Evolutionary conservation across 306 rosid species (phyloP).

Genomic region (Delonix regia): DNA sequence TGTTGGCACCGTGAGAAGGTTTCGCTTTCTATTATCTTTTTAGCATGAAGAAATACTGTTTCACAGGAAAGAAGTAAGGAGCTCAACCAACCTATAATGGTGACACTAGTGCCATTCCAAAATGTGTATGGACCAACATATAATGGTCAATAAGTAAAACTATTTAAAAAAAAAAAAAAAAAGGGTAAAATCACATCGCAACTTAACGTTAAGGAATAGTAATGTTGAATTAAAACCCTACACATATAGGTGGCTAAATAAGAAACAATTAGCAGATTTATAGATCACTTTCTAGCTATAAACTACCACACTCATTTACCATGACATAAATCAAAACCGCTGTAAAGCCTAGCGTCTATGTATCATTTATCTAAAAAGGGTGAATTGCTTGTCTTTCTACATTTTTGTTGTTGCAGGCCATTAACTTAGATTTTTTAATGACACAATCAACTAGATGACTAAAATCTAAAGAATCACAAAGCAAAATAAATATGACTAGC

Average conservation of each 20-base stretch:
- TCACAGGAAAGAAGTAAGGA: not conserved
- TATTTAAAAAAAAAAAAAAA: too few species aligned
- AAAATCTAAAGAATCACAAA: constrained; percentile 1
- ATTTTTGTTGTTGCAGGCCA: not conserved
- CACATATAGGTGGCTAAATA: constrained; percentile 2
- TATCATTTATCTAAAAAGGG: not conserved
- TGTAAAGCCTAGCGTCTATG: not conserved
- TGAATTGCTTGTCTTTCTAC: not conserved
- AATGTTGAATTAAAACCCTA: constrained; percentile 8
- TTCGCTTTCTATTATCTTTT: too few species aligned
- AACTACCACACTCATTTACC: not conserved
- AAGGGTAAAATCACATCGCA: constrained; percentile 16
- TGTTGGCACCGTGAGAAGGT: too few species aligned
- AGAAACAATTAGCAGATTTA: not conserved
- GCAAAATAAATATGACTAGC: not conserved
- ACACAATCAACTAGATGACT: constrained; percentile 12
- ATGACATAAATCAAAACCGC: constrained; percentile 1
- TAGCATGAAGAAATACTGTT: too few species aligned
- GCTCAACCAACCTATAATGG: not conserved
- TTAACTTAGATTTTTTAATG: not conserved
- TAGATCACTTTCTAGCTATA: not conserved
- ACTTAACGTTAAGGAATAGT: not conserved
- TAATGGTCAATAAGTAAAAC: too few species aligned
- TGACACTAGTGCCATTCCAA: constrained; percentile 5
- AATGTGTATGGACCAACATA: not conserved